Base-by-base conservation (phyloP, 2,329 filamentous ascomycete genomes). In the Trichoderma harzianum region DNA sequence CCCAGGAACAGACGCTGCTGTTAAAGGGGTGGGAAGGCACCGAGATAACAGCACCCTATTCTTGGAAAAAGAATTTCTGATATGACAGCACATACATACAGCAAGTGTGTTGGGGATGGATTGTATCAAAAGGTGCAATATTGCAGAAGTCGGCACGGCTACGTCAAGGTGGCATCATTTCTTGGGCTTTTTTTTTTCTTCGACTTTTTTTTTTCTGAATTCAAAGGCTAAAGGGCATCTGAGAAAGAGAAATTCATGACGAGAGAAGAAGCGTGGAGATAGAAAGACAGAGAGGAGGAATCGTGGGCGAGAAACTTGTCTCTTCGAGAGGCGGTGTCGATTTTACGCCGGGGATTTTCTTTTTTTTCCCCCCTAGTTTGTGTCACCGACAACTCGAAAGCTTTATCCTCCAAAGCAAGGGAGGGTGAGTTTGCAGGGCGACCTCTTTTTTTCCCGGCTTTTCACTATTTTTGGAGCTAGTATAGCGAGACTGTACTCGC, bases 111-210 rank as follows among this genome's bases (percentile, higher is more conserved):
- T 47, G 47, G 65, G 65, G 28, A 68, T 30, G 63, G 51, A 51
- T n/a, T 61, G 21, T n/a, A 55, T 12, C 26, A 14, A 58, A 14
- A 58, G 47, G 16, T 24, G 69, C 51, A 58, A 58, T 57, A 43
- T 47, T 43, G 57, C 16, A 57, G 12, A 57, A 28, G 36, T 24
- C 28, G 26, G 36, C 34, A 55, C 61, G 39, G 28, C 69, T 66
- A 71, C 69, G 69, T 66, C 61, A 71, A 58, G 55, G 62, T 71
- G 61, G 61, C 69, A 71, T 71, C 69, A 71, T 71, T 61, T 53
- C 53, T 51, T 53, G 53, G 51, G 21, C 26, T 24, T 39, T 47
- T 32, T 32, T 34, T 34, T 21, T 32, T 32, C 7, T 58, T 51
- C 21, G 21, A 4, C n/a, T 32, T 21, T 61, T n/a, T 11, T 43